phyloP scores from a whole-genome alignment of 352 stramenopile genomes.

The Globisporangium ultimum region DNA sequence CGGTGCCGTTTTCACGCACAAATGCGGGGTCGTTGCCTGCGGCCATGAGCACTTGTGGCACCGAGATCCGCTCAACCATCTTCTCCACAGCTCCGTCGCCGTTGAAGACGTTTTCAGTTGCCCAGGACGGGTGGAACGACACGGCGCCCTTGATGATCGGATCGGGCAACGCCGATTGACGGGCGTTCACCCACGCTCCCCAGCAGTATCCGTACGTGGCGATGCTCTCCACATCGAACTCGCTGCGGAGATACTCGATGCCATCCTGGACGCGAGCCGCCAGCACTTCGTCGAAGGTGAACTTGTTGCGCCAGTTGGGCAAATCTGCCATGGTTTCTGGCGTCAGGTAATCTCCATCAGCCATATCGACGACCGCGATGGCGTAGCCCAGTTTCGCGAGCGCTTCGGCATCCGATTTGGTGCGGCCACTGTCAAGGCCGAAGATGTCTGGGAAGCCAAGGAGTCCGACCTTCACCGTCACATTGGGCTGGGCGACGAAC shows the following conservation, averaged over 20 bases:
- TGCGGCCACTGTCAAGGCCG: conserved; percentile 44
- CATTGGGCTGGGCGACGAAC: conserved; percentile 28
- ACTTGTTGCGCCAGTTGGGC: conserved; percentile 11
- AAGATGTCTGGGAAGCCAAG: conserved; percentile 48
- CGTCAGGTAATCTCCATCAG: conserved; percentile 29
- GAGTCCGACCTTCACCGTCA: conserved; percentile 23
- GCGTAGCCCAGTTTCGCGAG: conserved; percentile 46
- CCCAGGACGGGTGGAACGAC: conserved; percentile 26
- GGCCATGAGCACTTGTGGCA: conserved; percentile 41
- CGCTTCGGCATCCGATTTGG: conserved; percentile 41
- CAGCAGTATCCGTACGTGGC: conserved; percentile 26
- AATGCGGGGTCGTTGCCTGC: conserved; percentile 39
- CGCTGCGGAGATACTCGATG: conserved; percentile 26
- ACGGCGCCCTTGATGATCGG: conserved; percentile 21
- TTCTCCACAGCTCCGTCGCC: conserved; percentile 31
- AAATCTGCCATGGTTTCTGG: conserved; percentile 8
- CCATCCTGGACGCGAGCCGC: conserved; percentile 19
- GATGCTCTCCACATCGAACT: conserved; percentile 9
- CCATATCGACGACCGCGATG: conserved; percentile 40
- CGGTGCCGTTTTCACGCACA: conserved; percentile 25
- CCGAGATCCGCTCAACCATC: conserved; percentile 29
- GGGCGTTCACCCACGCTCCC: conserved; percentile 22
- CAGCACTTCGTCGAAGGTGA: conserved; percentile 20
- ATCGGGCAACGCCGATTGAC: conserved; percentile 14
- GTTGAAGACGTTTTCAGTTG: conserved; percentile 31